A percentile compares a stretch with the other conserved stretches of the same genome.
Conservation (phyloP, 192 early-diverging fungal species). For the Geranomyces variabilis region DNA sequence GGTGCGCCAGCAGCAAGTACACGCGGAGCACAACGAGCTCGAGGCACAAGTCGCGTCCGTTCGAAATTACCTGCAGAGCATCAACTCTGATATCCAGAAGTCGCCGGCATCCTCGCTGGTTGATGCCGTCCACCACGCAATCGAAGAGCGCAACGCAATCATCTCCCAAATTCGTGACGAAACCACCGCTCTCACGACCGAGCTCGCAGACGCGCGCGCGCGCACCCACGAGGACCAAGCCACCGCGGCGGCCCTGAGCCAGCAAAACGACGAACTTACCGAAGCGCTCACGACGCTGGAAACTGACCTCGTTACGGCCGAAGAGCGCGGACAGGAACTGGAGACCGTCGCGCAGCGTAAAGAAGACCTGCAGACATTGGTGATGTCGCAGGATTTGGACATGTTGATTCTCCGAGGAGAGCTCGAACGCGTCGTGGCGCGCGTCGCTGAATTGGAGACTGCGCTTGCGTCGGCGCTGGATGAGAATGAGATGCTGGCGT, state of each 20-base stretch:
- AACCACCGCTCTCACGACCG: not conserved
- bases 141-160: not conserved
- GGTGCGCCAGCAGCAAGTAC: not conserved
- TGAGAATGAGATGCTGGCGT: conserved; percentile 3
- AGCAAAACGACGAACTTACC: not conserved
- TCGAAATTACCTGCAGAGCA: not conserved
- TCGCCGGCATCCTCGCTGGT: not conserved
- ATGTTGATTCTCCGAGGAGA: not conserved
- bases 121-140: not conserved
- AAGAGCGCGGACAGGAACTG: not conserved
- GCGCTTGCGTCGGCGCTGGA: not conserved
- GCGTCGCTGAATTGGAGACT: not conserved
- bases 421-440: not conserved
- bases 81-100: not conserved
- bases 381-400: not conserved
- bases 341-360: not conserved
- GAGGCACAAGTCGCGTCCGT: not conserved
- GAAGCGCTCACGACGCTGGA: not conserved
- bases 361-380: not conserved
- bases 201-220: not conserved
- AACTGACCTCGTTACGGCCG: not conserved
- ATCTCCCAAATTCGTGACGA: not conserved
- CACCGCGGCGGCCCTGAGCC: conserved; percentile 11
- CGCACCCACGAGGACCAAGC: not conserved
- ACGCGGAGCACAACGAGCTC: not conserved